Evolutionary conservation across 2,329 filamentous ascomycete genomes (phyloP).

Genomic region (Aspergillus intermedius): DNA sequence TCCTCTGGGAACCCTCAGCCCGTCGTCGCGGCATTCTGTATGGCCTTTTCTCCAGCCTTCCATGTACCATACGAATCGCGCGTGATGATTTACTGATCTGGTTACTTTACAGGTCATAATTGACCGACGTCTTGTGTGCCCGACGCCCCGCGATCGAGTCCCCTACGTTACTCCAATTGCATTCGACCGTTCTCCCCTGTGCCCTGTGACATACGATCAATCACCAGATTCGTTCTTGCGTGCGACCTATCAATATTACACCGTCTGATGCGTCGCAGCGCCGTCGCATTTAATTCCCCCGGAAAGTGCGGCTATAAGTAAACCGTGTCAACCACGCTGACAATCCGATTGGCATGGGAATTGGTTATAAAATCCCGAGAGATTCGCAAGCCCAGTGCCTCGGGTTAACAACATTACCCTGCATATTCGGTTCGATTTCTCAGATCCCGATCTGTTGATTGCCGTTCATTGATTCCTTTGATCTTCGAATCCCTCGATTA

Average conservation of each 20-base stretch:
- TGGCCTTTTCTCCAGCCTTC: neutral
- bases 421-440: conserved; percentile 7
- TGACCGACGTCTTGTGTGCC: conserved; percentile 15
- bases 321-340: neutral
- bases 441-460: conserved; percentile 7
- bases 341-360: conserved; percentile 15
- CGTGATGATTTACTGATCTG: neutral
- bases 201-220: neutral
- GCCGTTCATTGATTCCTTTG: neutral
- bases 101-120: neutral
- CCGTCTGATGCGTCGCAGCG: conserved; percentile 5
- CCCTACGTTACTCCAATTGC: conserved; percentile 1
- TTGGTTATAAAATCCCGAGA: conserved; percentile 7
- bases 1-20: too few relatives aligned
- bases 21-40: too few relatives aligned
- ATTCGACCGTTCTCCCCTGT: neutral
- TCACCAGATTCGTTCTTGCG: neutral
- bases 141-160: conserved; percentile 15
- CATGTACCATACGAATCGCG: conserved; percentile 2
- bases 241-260: neutral
- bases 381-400: neutral
- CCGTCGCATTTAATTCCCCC: too few relatives aligned
- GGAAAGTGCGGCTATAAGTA: too few relatives aligned
- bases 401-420: conserved; percentile 8
- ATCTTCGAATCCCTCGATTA: conserved; percentile 6